Percentiles rank a stretch among this genome's conserved stretches.
phyloP scores from a whole-genome alignment of 305 asterid species.

The Fraxinus velutina region DNA sequence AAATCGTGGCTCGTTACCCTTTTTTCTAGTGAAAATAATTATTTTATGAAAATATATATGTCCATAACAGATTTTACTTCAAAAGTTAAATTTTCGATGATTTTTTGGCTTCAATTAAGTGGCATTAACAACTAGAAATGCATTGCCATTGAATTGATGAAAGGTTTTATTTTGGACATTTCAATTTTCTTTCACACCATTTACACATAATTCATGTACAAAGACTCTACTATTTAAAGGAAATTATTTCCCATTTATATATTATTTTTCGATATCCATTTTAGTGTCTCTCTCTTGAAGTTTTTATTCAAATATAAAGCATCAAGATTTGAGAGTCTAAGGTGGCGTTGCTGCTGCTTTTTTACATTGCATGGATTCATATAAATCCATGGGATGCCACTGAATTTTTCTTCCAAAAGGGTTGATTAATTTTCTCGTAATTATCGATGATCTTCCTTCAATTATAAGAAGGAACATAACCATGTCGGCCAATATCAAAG shows the following conservation, averaged over 20 bases:
- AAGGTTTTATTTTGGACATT: conserved; percentile 28
- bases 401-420: conserved; percentile 29
- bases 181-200: conserved; percentile 11
- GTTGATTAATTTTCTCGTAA: neutral
- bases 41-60: neutral
- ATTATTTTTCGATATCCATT: conserved; percentile 22
- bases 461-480: conserved; percentile 9
- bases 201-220: neutral
- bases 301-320: conserved; percentile 10
- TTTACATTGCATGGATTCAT: conserved; percentile 29
- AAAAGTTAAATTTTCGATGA: conserved; percentile 26
- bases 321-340: neutral
- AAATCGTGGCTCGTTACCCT: neutral
- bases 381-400: conserved; percentile 30
- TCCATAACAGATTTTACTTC: neutral
- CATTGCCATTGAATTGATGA: conserved; percentile 32
- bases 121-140: conserved; percentile 4
- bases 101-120: conserved; percentile 21
- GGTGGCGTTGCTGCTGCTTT: neutral
- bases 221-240: conserved; percentile 27
- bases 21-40: neutral
- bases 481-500: conserved; percentile 63
- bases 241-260: conserved; percentile 16
- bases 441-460: conserved; percentile 15
- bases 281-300: conserved; percentile 17